Evolutionary conservation across 495 filamentous ascomycete species (phyloP).

Genomic region (Penicillium chermesinum): DNA sequence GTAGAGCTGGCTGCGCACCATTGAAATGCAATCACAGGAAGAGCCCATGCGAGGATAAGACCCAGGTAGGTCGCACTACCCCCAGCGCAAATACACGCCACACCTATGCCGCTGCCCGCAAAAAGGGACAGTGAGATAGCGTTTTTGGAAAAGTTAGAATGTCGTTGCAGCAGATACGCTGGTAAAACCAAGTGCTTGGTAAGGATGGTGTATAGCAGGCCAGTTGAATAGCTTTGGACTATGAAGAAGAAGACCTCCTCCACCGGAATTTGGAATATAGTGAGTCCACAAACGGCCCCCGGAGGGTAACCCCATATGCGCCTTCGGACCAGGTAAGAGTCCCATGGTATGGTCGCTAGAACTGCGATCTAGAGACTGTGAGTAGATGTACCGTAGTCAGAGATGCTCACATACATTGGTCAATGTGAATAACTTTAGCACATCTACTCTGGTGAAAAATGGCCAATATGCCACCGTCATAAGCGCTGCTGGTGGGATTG

Average conservation of each 20-base stretch:
- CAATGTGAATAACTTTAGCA: constrained; percentile 53
- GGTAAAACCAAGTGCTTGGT: constrained; percentile 58
- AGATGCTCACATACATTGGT: constrained; percentile 30
- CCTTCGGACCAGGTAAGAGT: constrained; percentile 60
- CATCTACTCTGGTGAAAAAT: constrained; percentile 51
- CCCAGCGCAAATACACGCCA: not conserved
- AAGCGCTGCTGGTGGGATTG: constrained; percentile 53
- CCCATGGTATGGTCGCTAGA: constrained; percentile 61
- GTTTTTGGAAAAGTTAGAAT: constrained; percentile 10
- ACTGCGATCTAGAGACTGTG: constrained; percentile 45
- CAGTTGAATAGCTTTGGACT: constrained; percentile 69
- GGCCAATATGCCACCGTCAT: constrained; percentile 55
- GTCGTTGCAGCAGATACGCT: constrained; percentile 37
- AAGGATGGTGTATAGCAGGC: constrained; percentile 56
- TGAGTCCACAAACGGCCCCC: constrained; percentile 52
- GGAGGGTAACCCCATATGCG: constrained; percentile 65
- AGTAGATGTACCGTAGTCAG: not conserved
- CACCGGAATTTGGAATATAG: constrained; percentile 52
- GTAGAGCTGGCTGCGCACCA: constrained; percentile 36
- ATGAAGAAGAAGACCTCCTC: constrained; percentile 73
- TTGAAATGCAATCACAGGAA: constrained; percentile 54
- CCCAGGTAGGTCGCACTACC: constrained; percentile 50
- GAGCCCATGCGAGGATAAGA: constrained; percentile 62
- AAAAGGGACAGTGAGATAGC: not conserved
- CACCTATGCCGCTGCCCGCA: not conserved